Evolutionary conservation across 1,284 basidiomycete genomes (phyloP).

Genomic region (Xanthoconium separans): DNA sequence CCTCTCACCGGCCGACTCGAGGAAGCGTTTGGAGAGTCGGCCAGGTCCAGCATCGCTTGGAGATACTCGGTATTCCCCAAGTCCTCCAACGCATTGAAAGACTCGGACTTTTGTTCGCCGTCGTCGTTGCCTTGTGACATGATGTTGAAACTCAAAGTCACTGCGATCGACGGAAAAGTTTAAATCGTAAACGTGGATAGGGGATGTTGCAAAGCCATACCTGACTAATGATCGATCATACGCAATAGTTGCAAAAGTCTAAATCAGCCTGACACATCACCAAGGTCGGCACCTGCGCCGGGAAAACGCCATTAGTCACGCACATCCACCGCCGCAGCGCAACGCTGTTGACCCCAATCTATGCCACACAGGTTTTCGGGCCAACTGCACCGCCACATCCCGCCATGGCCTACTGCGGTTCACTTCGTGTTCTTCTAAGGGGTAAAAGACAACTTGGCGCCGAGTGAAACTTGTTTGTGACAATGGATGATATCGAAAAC

Average conservation of each 20-base stretch:
- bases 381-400: too few species aligned
- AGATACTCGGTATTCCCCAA: slow-evolving; percentile 17
- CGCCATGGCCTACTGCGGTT: not conserved
- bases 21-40: not conserved
- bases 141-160: not conserved
- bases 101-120: not conserved
- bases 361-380: too few species aligned
- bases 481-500: slow-evolving; percentile 5
- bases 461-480: not conserved
- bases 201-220: not conserved
- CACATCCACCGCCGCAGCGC: too few species aligned
- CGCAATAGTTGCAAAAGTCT: too few species aligned
- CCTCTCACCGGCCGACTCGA: not conserved
- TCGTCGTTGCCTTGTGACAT: slow-evolving; percentile 11
- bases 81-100: slow-evolving; percentile 6
- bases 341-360: too few species aligned
- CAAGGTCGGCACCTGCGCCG: too few species aligned
- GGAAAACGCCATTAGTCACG: not conserved
- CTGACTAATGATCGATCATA: slow-evolving; percentile 14
- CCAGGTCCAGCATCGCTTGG: slow-evolving; percentile 8
- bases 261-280: not conserved
- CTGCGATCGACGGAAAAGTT: not conserved
- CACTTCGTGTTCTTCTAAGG: not conserved
- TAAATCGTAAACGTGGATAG: slow-evolving; percentile 3
- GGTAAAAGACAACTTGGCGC: not conserved